phyloP scores from a whole-genome alignment of 768 basidiomycete species.

The Galerina marginata region DNA sequence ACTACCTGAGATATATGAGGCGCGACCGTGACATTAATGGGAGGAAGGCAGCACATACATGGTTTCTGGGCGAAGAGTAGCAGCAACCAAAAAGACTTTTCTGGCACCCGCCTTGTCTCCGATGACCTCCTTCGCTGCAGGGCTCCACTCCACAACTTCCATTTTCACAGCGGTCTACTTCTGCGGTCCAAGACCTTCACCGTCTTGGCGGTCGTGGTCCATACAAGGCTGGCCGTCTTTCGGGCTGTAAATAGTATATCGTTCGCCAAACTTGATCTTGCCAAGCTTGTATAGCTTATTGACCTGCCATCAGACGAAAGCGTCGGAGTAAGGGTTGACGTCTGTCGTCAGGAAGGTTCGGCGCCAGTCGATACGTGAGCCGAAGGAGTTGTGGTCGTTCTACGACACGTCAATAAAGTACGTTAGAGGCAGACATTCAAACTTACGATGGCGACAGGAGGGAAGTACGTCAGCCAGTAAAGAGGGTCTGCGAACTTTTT shows the following conservation, averaged over 20 bases:
- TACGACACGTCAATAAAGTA: slow-evolving; percentile 9
- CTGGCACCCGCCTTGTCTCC: slow-evolving; percentile 74
- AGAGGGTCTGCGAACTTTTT: slow-evolving; percentile 97
- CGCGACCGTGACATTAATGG: slow-evolving; percentile 9
- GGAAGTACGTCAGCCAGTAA: slow-evolving; percentile 93
- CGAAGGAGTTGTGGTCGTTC: slow-evolving; percentile 82
- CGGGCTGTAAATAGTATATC: slow-evolving; percentile 97
- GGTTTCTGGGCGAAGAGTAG: slow-evolving; percentile 94
- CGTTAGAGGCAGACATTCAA: slow-evolving; percentile 1
- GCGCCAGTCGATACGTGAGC: slow-evolving; percentile 97
- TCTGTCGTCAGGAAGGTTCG: slow-evolving; percentile 93
- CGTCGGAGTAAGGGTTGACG: slow-evolving; percentile 95
- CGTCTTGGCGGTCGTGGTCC: slow-evolving; percentile 97
- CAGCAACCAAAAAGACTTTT: slow-evolving; percentile 92
- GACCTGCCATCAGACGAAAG: slow-evolving; percentile 97
- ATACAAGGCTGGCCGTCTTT: slow-evolving; percentile 99
- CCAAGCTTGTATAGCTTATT: slow-evolving; percentile 87
- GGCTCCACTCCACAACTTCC: slow-evolving; percentile 88
- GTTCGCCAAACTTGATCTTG: slow-evolving; percentile 97
- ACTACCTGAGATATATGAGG: slow-evolving; percentile 67
- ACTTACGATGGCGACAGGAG: slow-evolving; percentile 88
- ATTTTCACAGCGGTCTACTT: slow-evolving; percentile 98
- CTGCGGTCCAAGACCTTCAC: slow-evolving; percentile 93
- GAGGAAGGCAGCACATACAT: slow-evolving; percentile 60
- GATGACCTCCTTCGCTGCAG: slow-evolving; percentile 65